phyloP scores from a whole-genome alignment of 768 basidiomycete species.

The Tylopilus sp. region DNA sequence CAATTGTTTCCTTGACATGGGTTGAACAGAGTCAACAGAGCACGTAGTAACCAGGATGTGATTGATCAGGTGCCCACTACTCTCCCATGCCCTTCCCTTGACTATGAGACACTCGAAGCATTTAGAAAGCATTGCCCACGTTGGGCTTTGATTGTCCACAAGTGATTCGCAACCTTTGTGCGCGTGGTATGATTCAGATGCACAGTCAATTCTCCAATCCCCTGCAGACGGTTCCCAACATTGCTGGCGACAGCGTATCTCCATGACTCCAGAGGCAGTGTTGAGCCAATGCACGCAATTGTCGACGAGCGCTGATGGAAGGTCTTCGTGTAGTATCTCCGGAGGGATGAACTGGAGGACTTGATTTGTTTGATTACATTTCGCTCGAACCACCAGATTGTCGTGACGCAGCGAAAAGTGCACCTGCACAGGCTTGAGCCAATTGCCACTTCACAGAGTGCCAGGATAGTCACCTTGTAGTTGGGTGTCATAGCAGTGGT shows the following conservation, averaged over 20 bases:
- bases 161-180: conserved; percentile 5
- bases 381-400: conserved; percentile 9
- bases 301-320: conserved; percentile 14
- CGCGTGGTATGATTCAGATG: background rate
- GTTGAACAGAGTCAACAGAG: background rate
- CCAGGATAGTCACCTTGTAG: conserved; percentile 1
- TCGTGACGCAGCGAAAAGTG: conserved; percentile 9
- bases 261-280: conserved; percentile 10
- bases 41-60: too few species aligned
- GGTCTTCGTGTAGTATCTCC: conserved; percentile 8
- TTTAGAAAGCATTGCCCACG: background rate
- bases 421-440: conserved; percentile 7
- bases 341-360: conserved; percentile 19
- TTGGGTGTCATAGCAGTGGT: background rate
- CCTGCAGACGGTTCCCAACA: conserved; percentile 15
- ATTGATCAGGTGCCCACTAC: too few species aligned
- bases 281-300: conserved; percentile 25
- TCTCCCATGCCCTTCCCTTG: too few species aligned
- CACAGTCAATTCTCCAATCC: conserved; percentile 19
- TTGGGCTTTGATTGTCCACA: conserved; percentile 13
- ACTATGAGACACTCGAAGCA: background rate
- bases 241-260: conserved; percentile 17
- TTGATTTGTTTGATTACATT: background rate
- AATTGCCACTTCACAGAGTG: background rate
- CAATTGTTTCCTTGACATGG: background rate